phyloP scores from a whole-genome alignment of 2,329 filamentous ascomycete species.

The Pseudovirgaria hyperparasitica region DNA sequence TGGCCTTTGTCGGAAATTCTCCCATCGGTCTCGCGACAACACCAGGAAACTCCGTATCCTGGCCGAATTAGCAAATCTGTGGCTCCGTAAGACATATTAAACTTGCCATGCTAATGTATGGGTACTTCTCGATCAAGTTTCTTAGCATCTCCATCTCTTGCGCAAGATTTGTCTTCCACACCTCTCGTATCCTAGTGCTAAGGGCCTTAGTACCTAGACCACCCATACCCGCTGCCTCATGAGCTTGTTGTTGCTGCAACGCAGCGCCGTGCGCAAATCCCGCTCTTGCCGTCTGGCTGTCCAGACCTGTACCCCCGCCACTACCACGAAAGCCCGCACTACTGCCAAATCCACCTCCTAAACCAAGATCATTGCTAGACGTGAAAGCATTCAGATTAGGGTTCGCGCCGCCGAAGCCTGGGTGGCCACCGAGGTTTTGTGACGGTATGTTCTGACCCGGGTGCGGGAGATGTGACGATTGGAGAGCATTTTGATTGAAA shows the following conservation, averaged over 20 bases:
- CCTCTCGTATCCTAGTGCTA: constrained; percentile 74
- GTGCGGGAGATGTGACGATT: constrained; percentile 33
- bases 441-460: constrained; percentile 34
- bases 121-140: constrained; percentile 76
- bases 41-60: constrained; percentile 98
- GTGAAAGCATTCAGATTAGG: constrained; percentile 30
- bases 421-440: constrained; percentile 51
- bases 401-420: constrained; percentile 44
- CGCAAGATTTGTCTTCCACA: constrained; percentile 85
- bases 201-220: no score
- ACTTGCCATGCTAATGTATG: constrained; percentile 93
- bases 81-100: no score
- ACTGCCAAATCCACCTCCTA: constrained; percentile 45
- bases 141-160: constrained; percentile 82
- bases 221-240: constrained; percentile 46
- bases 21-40: constrained; percentile 94
- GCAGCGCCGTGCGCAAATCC: constrained; percentile 66
- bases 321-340: constrained; percentile 38
- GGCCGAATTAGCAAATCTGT: background rate
- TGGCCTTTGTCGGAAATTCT: constrained; percentile 83
- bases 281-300: constrained; percentile 77
- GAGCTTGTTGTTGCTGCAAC: constrained; percentile 35
- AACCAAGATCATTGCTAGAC: constrained; percentile 43
- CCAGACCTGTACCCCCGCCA: constrained; percentile 52
- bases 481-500: constrained; percentile 34